A percentile compares a stretch with the other conserved stretches of the same genome.
These are phyloP conservation scores for Thraustochytrium striatum DNA, from an alignment of 352 stramenopile species.

Conservation along the genomic window DNA sequence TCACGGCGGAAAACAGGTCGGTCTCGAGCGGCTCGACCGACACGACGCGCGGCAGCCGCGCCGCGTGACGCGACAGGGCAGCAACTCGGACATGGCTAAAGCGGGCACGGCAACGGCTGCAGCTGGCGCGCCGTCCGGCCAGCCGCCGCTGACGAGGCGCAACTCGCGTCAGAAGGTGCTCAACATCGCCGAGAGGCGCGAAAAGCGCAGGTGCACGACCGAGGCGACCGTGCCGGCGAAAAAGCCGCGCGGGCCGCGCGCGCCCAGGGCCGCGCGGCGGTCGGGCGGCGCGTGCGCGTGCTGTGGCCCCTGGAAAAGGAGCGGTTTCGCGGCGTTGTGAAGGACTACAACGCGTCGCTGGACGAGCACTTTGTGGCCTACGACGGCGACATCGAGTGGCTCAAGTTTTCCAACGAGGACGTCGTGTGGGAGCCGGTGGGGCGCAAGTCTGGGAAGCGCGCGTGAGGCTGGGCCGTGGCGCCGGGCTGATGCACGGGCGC, in stretches of 20 bases:
- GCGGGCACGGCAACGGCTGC: too few relatives aligned
- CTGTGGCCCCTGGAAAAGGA: conserved; percentile 43
- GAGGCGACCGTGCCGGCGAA: conserved; percentile 9
- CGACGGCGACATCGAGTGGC: conserved; percentile 36
- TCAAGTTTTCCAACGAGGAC: conserved; percentile 23
- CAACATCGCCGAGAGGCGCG: background rate
- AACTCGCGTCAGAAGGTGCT: background rate
- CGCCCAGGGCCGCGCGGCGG: conserved; percentile 7
- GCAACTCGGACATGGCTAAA: background rate
- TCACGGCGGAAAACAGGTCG: background rate
- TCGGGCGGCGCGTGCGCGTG: conserved; percentile 7
- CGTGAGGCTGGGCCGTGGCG: too few relatives aligned
- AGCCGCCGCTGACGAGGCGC: background rate
- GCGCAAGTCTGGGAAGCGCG: too few relatives aligned
- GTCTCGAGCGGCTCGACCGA: background rate
- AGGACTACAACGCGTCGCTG: conserved; percentile 28
- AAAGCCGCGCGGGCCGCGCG: background rate
- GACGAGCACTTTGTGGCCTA: conserved; percentile 35
- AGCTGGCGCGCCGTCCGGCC: background rate
- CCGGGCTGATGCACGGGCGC: too few relatives aligned
- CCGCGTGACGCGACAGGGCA: background rate
- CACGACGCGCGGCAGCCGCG: background rate
- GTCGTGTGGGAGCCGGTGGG: conserved; percentile 28
- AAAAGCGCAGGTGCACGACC: background rate
- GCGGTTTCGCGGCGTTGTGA: conserved; percentile 8